Evolutionary conservation across 2,329 filamentous ascomycete species (phyloP).

Genomic region (Pestalotiopsis sp.): DNA sequence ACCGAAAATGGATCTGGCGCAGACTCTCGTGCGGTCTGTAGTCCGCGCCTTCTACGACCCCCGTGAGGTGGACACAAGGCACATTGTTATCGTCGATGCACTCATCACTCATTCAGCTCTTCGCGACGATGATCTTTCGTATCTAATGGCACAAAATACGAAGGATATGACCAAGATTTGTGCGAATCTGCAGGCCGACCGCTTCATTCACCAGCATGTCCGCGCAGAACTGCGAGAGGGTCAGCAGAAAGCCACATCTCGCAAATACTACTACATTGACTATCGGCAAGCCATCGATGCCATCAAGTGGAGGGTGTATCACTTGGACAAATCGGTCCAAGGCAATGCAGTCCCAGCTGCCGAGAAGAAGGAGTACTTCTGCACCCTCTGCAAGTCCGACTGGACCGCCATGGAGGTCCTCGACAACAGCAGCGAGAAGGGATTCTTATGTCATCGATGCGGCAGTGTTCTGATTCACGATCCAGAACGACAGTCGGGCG

Average conservation of each 20-base stretch:
- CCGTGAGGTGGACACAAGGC: slow-evolving; percentile 64
- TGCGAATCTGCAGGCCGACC: slow-evolving; percentile 82
- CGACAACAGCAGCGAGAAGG: slow-evolving; percentile 69
- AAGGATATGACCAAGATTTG: slow-evolving; percentile 92
- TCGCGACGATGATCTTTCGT: slow-evolving; percentile 84
- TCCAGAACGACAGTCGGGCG: slow-evolving; percentile 68
- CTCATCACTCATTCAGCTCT: slow-evolving; percentile 76
- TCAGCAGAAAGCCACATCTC: slow-evolving; percentile 78
- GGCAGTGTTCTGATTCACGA: slow-evolving; percentile 65
- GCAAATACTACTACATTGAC: slow-evolving; percentile 97
- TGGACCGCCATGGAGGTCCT: slow-evolving; percentile 91
- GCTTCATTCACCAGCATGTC: slow-evolving; percentile 72
- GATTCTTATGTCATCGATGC: slow-evolving; percentile 87
- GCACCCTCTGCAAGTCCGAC: slow-evolving; percentile 77
- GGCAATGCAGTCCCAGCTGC: slow-evolving; percentile 76
- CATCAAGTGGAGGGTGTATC: slow-evolving; percentile 92
- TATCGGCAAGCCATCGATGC: slow-evolving; percentile 93
- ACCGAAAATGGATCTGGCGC: slow-evolving; percentile 53
- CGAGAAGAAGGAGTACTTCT: slow-evolving; percentile 92
- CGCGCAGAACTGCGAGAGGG: slow-evolving; percentile 80
- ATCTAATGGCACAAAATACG: slow-evolving; percentile 84
- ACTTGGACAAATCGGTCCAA: slow-evolving; percentile 87
- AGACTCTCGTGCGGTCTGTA: slow-evolving; percentile 83
- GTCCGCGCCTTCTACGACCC: slow-evolving; percentile 79
- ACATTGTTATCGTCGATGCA: slow-evolving; percentile 78